Conservation (phyloP, 768 basidiomycete genomes). For the Leccinellum albellum region DNA sequence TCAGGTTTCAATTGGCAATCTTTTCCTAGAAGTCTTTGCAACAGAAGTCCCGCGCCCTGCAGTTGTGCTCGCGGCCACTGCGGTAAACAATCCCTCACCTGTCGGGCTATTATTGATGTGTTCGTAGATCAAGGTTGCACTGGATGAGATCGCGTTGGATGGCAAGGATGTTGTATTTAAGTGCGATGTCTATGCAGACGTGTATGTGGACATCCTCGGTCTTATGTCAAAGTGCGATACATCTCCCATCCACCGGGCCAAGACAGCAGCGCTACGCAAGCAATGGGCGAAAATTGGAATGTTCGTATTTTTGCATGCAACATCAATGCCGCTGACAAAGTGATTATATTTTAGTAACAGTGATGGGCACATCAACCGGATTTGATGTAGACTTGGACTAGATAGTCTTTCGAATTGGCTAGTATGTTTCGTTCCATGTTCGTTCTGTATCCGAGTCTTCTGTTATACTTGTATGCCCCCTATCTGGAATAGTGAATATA, state of each 20-base stretch:
- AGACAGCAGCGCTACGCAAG: neutral
- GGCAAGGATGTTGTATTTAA: constrained; percentile 9
- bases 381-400: neutral
- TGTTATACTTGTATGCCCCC: too few species aligned
- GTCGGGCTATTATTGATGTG: too few species aligned
- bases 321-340: too few species aligned
- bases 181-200: neutral
- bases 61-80: neutral
- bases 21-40: constrained; percentile 3
- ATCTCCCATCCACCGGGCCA: neutral
- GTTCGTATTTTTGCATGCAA: too few species aligned
- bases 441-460: too few species aligned
- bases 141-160: neutral
- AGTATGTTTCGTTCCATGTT: too few species aligned
- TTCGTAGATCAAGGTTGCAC: constrained; percentile 1
- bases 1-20: neutral
- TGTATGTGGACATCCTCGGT: neutral
- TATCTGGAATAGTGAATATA: too few species aligned
- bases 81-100: too few species aligned
- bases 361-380: neutral
- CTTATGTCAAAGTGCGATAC: neutral
- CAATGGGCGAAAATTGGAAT: neutral
- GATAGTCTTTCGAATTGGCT: too few species aligned
- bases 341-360: too few species aligned
- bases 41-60: neutral